Evolutionary conservation across 768 basidiomycete genomes (phyloP), one percentile per base, ranked within the genome.

Genomic region (Piloderma croceum): DNA sequence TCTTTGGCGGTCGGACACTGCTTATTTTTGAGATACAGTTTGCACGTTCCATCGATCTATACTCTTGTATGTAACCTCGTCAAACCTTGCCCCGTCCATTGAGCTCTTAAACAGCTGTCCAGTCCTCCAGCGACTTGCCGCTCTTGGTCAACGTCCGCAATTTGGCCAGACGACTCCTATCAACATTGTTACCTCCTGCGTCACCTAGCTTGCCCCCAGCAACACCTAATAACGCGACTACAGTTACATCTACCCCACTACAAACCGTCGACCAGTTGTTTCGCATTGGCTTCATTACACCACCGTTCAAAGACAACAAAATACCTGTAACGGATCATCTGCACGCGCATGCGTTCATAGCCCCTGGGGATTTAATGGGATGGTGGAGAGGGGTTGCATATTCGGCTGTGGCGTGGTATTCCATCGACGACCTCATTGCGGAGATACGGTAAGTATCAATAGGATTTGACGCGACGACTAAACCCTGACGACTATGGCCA

Each of bases 251-350:
- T 19, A 24, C 12, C 22, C 50, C 58, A n/a, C 48, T 65, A n/a
- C 50, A 58, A 10, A 49, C 57, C 24, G 41, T 56, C 23, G 58
- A 65, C 47, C 51, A 64, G 34, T 58, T 61, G 19, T 77, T 82
- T 50, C 74, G 70, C 36, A 79, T 87, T 45, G 84, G 84, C 27
- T 88, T 87, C 64, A 86, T 87, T 45, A 83, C 83, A 0, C 77
- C 82, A 12, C 84, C 83, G 0, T 84, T 85, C 64, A 78, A 70
- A 50, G 85, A 88, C 54, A 76, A 63, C 61, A 84, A 83, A 57
- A 84, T 87, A 31, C 85, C 86, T 11, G 76, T 88, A 35, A 82
- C 78, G 20, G 84, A 87, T 58, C 85, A 88, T 55, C 70, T 87
- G 20, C 85, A 88, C 54, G 76, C 75, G 1, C 86, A 89, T 58